Evolutionary conservation across 768 basidiomycete genomes (phyloP).

Genomic region (Mycena maculata): DNA sequence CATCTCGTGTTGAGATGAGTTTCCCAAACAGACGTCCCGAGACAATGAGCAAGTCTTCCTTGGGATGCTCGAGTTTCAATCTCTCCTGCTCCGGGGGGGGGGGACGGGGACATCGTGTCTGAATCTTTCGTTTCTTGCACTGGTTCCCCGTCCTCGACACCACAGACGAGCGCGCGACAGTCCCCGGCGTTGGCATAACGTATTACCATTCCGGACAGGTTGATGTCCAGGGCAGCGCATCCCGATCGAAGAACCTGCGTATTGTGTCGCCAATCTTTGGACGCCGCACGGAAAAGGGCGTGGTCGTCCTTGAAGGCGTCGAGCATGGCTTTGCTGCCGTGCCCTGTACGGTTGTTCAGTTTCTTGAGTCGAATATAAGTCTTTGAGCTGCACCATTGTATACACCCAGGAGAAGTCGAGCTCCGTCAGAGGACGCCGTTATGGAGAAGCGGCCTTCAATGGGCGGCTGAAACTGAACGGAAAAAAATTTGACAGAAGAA

Average conservation of each 20-base stretch:
- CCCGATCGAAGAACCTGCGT: constrained; percentile 50
- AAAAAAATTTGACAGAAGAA: constrained; percentile 1
- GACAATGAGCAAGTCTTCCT: constrained; percentile 48
- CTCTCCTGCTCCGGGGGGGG: constrained; percentile 49
- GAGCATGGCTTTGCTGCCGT: constrained; percentile 47
- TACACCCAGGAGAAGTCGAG: constrained; percentile 48
- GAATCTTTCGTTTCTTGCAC: constrained; percentile 47
- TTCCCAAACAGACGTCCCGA: constrained; percentile 51
- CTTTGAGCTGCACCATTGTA: constrained; percentile 48
- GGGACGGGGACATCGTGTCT: constrained; percentile 46
- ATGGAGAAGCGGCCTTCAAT: constrained; percentile 54
- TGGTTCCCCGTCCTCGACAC: constrained; percentile 24
- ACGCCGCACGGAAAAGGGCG: constrained; percentile 43
- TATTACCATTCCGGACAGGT: constrained; percentile 37
- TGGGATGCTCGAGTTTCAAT: constrained; percentile 47
- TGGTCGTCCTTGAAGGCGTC: constrained; percentile 46
- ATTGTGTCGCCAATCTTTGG: constrained; percentile 43
- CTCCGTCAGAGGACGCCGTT: constrained; percentile 30
- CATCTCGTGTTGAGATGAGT: constrained; percentile 54
- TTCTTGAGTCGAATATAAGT: neutral
- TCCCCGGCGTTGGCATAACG: constrained; percentile 51
- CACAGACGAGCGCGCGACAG: constrained; percentile 41
- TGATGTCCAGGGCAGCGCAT: constrained; percentile 49
- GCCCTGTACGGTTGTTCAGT: constrained; percentile 38
- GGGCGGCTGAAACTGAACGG: constrained; percentile 51